Conservation (phyloP, 2,329 filamentous ascomycete genomes). For the Blastomyces gilchristii region DNA sequence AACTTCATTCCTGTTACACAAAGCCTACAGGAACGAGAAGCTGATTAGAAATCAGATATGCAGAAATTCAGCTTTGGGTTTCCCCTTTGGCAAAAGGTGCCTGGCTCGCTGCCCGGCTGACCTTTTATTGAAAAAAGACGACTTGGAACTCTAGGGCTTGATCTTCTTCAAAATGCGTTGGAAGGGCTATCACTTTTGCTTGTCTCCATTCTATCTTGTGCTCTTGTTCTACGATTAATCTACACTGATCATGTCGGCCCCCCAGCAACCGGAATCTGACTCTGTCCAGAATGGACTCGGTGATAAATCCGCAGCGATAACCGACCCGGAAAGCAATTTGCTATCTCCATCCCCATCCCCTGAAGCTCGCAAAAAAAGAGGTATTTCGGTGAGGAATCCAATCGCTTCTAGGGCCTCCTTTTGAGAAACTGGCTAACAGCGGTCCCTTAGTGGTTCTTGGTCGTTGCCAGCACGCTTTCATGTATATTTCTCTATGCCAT, state of each 20-base stretch:
- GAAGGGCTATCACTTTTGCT: neutral
- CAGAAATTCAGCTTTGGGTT: neutral
- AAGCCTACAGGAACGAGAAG: neutral
- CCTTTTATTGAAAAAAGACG: neutral
- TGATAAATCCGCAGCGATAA: neutral
- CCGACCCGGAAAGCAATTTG: neutral
- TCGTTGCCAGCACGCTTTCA: slow-evolving; percentile 1
- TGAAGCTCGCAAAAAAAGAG: neutral
- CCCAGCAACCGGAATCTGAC: neutral
- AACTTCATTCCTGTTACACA: no score
- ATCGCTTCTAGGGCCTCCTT: no score
- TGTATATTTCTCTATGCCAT: slow-evolving; percentile 1
- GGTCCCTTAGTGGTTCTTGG: neutral
- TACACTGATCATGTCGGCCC: neutral
- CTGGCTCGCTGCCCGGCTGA: no score
- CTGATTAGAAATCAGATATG: neutral
- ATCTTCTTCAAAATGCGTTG: neutral
- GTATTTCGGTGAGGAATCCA: neutral
- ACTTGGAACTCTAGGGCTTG: neutral
- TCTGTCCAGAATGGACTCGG: neutral
- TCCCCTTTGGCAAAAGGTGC: neutral
- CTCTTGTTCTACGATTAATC: neutral
- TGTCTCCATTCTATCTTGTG: neutral
- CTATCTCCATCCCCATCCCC: neutral
- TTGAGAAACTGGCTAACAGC: neutral